Conservation (phyloP, 306 rosid genomes). For the Gynostemma pentaphyllum region DNA sequence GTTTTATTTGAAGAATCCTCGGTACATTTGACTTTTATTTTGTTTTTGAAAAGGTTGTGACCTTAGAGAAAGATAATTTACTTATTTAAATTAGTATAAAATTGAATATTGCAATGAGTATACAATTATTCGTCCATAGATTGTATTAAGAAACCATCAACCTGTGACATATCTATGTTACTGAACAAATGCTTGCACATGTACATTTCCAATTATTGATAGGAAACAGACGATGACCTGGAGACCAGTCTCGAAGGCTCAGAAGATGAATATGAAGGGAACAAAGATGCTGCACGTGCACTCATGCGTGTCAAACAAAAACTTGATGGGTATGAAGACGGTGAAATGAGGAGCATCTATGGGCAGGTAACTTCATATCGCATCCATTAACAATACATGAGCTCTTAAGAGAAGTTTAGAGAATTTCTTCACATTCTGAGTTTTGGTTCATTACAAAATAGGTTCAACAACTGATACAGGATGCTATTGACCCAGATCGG, state of each 20-base stretch:
- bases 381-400: neutral
- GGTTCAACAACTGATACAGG: slow-evolving; percentile 93
- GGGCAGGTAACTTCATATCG: slow-evolving; percentile 59
- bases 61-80: too few species aligned
- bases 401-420: neutral
- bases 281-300: slow-evolving; percentile 91
- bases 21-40: too few species aligned
- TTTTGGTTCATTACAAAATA: too few species aligned
- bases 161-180: neutral
- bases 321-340: slow-evolving; percentile 90
- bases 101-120: too few species aligned
- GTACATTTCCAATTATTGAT: neutral
- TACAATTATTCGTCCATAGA: too few species aligned
- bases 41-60: too few species aligned
- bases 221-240: slow-evolving; percentile 76
- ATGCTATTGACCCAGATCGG: slow-evolving; percentile 82
- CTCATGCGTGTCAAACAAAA: slow-evolving; percentile 88
- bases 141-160: neutral
- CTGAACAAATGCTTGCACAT: neutral
- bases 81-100: too few species aligned
- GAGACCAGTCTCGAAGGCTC: slow-evolving; percentile 54
- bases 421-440: neutral
- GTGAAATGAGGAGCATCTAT: slow-evolving; percentile 79
- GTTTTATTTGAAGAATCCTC: neutral
- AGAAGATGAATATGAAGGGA: slow-evolving; percentile 68